Conservation (phyloP, 495 filamentous ascomycete species). For the Achaetomiella virescens region DNA sequence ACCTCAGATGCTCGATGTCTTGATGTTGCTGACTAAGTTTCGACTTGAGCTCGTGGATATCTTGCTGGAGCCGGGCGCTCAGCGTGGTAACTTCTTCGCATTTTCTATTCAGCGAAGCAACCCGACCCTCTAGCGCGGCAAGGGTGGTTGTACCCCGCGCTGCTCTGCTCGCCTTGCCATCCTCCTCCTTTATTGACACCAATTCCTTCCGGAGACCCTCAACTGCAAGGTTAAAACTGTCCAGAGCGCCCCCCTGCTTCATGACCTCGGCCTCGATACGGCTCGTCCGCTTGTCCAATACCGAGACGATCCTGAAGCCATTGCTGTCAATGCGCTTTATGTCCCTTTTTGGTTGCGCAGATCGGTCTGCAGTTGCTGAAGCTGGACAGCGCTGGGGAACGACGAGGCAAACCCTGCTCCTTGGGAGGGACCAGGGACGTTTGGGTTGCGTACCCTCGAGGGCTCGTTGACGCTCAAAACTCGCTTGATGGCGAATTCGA, state of each 20-base stretch:
- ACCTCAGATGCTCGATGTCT: constrained; percentile 7
- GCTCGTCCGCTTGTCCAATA: constrained; percentile 25
- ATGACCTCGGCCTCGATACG: constrained; percentile 23
- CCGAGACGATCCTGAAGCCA: constrained; percentile 29
- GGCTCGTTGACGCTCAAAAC: constrained; percentile 24
- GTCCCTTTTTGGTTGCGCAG: constrained; percentile 28
- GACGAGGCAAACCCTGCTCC: not conserved
- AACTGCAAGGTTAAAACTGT: constrained; percentile 14
- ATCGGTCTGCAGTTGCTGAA: constrained; percentile 19
- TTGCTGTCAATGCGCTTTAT: constrained; percentile 30
- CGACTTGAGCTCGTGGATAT: not conserved
- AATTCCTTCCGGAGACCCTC: constrained; percentile 16
- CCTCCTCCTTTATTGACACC: constrained; percentile 16
- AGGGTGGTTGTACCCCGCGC: constrained; percentile 10
- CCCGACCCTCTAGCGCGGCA: constrained; percentile 13
- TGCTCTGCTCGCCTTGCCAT: constrained; percentile 13
- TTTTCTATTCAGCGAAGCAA: constrained; percentile 1
- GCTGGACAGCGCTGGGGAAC: not conserved
- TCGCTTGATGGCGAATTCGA: constrained; percentile 26
- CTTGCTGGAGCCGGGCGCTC: not conserved
- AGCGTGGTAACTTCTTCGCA: not conserved
- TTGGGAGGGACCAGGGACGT: not conserved
- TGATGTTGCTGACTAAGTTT: constrained; percentile 1
- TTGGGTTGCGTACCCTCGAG: not conserved
- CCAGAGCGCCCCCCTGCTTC: constrained; percentile 18